Evolutionary conservation across 805 yeast genomes (phyloP), one percentile per base, ranked within the genome.

Genomic region (Citeromyces nyonsensis): DNA sequence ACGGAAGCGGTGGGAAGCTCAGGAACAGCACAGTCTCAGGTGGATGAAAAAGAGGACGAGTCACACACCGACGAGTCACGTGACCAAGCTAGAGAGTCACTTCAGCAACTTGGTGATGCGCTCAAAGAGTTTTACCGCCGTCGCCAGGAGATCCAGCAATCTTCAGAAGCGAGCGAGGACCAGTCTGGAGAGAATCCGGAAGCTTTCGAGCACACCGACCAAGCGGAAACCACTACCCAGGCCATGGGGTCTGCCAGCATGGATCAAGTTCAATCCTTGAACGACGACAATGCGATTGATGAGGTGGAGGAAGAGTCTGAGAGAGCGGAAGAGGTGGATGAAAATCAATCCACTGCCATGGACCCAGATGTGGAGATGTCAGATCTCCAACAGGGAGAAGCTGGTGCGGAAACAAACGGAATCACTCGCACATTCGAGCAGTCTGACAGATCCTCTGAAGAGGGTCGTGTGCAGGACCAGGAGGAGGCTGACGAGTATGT

Each of bases 41-140:
- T 46, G 11, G 39, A 54, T 25, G 45, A 50, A 26, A 57, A 65
- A 29, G 54, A 61, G 28, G 48, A 52, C 12, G 59, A 63, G 20
- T 59, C 58, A 10, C 56, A 57, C 3, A 49, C 54, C 4, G 76
- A 69, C 36, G 58, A 63, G 12, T 71, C 81, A 12, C 59, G 83
- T 34, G 76, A 78, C 33, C 66, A 66, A 43, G 84, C 82, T 27
- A 66, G 68, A 36, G 85, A 84, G 44, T 73, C 93, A 0, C 60
- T 88, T 54, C 81, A 81, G 49, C 85, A 85, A 48, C 63, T 91
- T 10, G 97, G 98, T 33, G 96, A 86, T 52, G 71, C 94, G 1
- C 50, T 86, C 56, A 82, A 88, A 44, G 95, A 86, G 47, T 88
- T 80, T 56, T 93, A 88, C 49, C 79, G 83, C 48, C 78, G 95